A percentile compares a stretch with the other conserved stretches of the same genome.
Evolutionary conservation across 2,329 filamentous ascomycete species (phyloP).

Genomic region (Cladosporium sp.): DNA sequence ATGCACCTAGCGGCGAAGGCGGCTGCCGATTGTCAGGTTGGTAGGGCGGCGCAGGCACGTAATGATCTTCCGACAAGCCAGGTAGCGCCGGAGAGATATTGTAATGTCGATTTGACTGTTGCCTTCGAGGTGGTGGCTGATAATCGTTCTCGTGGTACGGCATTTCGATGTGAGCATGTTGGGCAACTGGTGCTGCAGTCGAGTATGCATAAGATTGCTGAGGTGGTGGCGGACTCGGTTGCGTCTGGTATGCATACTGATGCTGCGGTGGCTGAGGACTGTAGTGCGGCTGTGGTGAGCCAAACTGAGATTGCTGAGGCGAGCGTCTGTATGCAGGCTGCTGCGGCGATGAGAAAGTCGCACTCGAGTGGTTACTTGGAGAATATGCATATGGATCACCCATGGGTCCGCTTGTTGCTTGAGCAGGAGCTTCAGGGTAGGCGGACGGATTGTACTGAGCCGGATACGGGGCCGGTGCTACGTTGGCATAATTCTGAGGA

Average conservation of each 20-base stretch:
- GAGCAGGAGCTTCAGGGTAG: slow-evolving; percentile 29
- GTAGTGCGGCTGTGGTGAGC: slow-evolving; percentile 24
- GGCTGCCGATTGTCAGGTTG: slow-evolving; percentile 26
- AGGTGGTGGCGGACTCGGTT: slow-evolving; percentile 28
- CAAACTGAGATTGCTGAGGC: slow-evolving; percentile 24
- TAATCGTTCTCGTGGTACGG: slow-evolving; percentile 28
- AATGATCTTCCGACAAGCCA: slow-evolving; percentile 25
- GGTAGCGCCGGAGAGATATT: slow-evolving; percentile 26
- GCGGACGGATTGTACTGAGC: slow-evolving; percentile 29
- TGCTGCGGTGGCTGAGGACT: slow-evolving; percentile 29
- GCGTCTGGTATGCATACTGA: slow-evolving; percentile 22
- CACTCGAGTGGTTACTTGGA: slow-evolving; percentile 23
- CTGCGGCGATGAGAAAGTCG: slow-evolving; percentile 10
- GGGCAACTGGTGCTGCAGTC: slow-evolving; percentile 22
- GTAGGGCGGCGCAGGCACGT: slow-evolving; percentile 35
- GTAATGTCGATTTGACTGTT: slow-evolving; percentile 21
- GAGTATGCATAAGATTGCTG: slow-evolving; percentile 23
- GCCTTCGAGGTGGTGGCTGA: slow-evolving; percentile 24
- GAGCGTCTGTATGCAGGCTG: slow-evolving; percentile 18
- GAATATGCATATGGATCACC: slow-evolving; percentile 32
- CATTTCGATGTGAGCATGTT: slow-evolving; percentile 20
- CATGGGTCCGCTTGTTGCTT: slow-evolving; percentile 31
- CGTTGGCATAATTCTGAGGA: slow-evolving; percentile 60
- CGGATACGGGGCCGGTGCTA: slow-evolving; percentile 38
- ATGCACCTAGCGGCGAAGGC: slow-evolving; percentile 31